Conservation (phyloP, 768 basidiomycete species). For the Galerina marginata region DNA sequence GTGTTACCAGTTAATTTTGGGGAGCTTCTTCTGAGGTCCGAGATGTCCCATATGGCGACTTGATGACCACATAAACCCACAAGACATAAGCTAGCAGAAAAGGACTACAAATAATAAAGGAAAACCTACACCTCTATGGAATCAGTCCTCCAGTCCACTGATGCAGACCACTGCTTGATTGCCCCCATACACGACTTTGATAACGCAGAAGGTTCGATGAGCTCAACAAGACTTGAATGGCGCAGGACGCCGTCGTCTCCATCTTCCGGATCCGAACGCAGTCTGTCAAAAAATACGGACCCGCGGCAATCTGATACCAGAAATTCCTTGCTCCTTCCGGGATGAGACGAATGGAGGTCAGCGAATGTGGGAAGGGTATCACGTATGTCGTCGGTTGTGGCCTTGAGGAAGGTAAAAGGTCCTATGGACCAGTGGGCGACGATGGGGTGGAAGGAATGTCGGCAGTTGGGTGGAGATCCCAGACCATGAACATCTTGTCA, state of each 20-base stretch:
- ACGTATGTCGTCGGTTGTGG: slow-evolving; percentile 81
- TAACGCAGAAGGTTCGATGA: slow-evolving; percentile 71
- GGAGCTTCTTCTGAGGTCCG: slow-evolving; percentile 74
- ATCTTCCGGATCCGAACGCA: slow-evolving; percentile 74
- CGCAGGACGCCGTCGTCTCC: slow-evolving; percentile 61
- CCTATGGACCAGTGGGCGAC: slow-evolving; percentile 25
- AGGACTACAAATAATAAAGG: slow-evolving; percentile 6
- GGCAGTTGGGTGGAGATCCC: slow-evolving; percentile 75
- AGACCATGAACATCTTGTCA: slow-evolving; percentile 85
- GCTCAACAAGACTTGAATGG: slow-evolving; percentile 69
- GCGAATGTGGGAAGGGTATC: slow-evolving; percentile 74
- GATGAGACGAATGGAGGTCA: slow-evolving; percentile 73
- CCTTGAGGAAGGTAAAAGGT: slow-evolving; percentile 40
- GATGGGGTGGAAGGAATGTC: slow-evolving; percentile 47
- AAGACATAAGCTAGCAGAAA: neutral
- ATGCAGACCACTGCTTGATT: slow-evolving; percentile 56
- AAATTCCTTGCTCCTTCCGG: slow-evolving; percentile 77
- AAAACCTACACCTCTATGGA: slow-evolving; percentile 70
- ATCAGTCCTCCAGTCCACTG: slow-evolving; percentile 73
- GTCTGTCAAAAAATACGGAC: slow-evolving; percentile 77
- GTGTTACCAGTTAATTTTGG: slow-evolving; percentile 64
- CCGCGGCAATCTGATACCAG: slow-evolving; percentile 79
- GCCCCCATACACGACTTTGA: slow-evolving; percentile 55
- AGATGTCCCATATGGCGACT: slow-evolving; percentile 80
- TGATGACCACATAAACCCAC: slow-evolving; percentile 66